phyloP scores from a whole-genome alignment of 352 stramenopile species.

The Phytophthora boehmeriae region DNA sequence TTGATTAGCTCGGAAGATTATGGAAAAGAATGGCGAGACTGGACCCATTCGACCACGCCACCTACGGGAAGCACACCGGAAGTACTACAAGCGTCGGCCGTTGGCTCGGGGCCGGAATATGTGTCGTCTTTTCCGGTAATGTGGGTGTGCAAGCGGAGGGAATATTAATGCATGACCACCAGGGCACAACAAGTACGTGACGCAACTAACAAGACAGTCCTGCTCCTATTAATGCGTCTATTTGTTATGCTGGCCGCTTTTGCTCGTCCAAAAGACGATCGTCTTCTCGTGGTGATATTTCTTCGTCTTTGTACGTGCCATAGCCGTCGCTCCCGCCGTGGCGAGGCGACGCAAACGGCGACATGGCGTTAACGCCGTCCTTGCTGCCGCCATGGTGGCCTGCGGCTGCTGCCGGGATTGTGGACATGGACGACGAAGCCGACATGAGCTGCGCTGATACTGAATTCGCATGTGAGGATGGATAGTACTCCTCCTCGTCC shows the following conservation, averaged over 20 bases:
- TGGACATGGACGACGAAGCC: conserved; percentile 44
- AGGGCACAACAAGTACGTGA: neutral
- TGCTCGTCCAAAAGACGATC: conserved; percentile 46
- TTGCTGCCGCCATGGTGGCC: conserved; percentile 40
- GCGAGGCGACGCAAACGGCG: conserved; percentile 29
- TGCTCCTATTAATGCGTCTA: conserved; percentile 38
- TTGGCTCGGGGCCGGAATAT: conserved; percentile 64
- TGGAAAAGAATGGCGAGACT: conserved; percentile 79
- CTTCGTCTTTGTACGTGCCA: conserved; percentile 30
- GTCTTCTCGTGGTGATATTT: conserved; percentile 25
- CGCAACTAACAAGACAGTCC: neutral
- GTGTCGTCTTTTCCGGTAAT: conserved; percentile 58
- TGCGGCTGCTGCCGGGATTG: conserved; percentile 26
- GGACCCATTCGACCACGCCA: conserved; percentile 79
- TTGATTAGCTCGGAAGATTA: conserved; percentile 70
- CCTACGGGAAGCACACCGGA: conserved; percentile 77
- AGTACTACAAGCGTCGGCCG: conserved; percentile 84
- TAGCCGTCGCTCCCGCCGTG: conserved; percentile 23
- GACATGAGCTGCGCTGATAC: conserved; percentile 34
- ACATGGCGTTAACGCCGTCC: conserved; percentile 40
- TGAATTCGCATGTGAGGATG: conserved; percentile 20
- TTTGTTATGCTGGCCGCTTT: conserved; percentile 50
- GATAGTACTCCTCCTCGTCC: conserved; percentile 56
- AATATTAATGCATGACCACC: neutral
- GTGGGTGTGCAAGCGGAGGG: neutral